A percentile compares a stretch with the other conserved stretches of the same genome.
These are phyloP conservation scores for Boletus sensibilis DNA, from an alignment of 768 basidiomycete genomes.

Conservation along the genomic window DNA sequence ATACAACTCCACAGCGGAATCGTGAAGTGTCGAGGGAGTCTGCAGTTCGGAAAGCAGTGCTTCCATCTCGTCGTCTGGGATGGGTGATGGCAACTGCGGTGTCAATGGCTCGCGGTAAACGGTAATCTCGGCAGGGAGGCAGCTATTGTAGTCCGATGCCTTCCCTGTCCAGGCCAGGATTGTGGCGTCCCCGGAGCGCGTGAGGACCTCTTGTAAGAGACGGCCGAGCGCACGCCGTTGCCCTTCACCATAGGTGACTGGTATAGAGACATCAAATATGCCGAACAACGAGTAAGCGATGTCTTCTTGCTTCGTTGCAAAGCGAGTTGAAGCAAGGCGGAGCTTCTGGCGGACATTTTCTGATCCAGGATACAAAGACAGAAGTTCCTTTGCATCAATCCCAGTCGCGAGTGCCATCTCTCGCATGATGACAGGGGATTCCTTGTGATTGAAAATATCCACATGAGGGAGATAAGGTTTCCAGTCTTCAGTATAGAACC, in stretches of 20 bases:
- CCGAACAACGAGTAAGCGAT: conserved; percentile 29
- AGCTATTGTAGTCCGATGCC: conserved; percentile 24
- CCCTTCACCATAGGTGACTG: conserved; percentile 26
- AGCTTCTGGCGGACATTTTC: conserved; percentile 18
- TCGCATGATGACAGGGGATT: conserved; percentile 16
- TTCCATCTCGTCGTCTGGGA: conserved; percentile 13
- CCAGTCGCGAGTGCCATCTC: conserved; percentile 20
- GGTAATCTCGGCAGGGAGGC: conserved; percentile 19
- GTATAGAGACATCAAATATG: conserved; percentile 21
- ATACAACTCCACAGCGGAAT: conserved; percentile 12
- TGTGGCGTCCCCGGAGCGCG: conserved; percentile 12
- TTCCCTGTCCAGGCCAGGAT: conserved; percentile 22
- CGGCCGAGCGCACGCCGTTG: conserved; percentile 22
- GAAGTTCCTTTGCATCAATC: conserved; percentile 9
- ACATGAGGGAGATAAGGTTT: conserved; percentile 18
- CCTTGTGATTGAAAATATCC: conserved; percentile 15
- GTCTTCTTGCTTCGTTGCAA: conserved; percentile 26
- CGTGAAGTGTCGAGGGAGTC: not conserved
- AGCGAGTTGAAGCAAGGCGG: conserved; percentile 19
- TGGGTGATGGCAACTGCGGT: conserved; percentile 4
- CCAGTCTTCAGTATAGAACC: conserved; percentile 26
- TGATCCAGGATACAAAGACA: conserved; percentile 14
- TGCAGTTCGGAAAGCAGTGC: conserved; percentile 1
- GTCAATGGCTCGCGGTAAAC: conserved; percentile 13
- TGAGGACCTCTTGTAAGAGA: conserved; percentile 18